Evolutionary conservation across 495 filamentous ascomycete species (phyloP).

Genomic region (Rusavskia elegans): DNA sequence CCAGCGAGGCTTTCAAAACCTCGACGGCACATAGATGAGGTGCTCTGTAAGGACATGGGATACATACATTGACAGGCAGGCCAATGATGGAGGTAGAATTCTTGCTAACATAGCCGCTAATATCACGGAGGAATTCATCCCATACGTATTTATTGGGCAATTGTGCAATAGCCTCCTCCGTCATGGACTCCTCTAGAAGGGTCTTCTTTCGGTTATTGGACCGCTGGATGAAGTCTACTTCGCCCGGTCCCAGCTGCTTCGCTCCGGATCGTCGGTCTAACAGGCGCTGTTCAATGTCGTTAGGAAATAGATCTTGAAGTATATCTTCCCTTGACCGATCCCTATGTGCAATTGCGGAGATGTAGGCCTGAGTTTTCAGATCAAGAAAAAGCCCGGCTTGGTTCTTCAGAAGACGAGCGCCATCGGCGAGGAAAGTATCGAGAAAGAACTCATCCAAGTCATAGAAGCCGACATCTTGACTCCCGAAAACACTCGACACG

Average conservation of each 20-base stretch:
- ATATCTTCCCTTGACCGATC: slow-evolving; percentile 50
- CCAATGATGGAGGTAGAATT: slow-evolving; percentile 51
- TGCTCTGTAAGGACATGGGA: background rate
- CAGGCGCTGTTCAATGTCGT: slow-evolving; percentile 46
- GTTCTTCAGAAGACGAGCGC: slow-evolving; percentile 52
- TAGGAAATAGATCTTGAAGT: slow-evolving; percentile 59
- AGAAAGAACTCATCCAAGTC: slow-evolving; percentile 77
- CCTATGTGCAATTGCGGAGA: slow-evolving; percentile 51
- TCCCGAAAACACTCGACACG: slow-evolving; percentile 67
- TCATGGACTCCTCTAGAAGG: slow-evolving; percentile 45
- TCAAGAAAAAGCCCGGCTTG: slow-evolving; percentile 61
- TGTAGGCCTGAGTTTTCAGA: slow-evolving; percentile 75
- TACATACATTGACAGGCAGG: slow-evolving; percentile 24
- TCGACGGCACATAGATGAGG: background rate
- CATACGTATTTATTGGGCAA: slow-evolving; percentile 67
- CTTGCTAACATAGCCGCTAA: slow-evolving; percentile 60
- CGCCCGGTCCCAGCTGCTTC: slow-evolving; percentile 47
- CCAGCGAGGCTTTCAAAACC: no score
- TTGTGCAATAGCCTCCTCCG: slow-evolving; percentile 41
- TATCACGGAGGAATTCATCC: slow-evolving; percentile 57
- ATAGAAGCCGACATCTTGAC: slow-evolving; percentile 64
- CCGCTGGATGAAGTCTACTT: slow-evolving; percentile 56
- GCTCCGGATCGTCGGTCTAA: slow-evolving; percentile 43
- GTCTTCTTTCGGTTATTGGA: slow-evolving; percentile 48
- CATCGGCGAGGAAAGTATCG: slow-evolving; percentile 67